Conservation (phyloP, 495 filamentous ascomycete genomes). For the Ascodesmis nigricans region DNA sequence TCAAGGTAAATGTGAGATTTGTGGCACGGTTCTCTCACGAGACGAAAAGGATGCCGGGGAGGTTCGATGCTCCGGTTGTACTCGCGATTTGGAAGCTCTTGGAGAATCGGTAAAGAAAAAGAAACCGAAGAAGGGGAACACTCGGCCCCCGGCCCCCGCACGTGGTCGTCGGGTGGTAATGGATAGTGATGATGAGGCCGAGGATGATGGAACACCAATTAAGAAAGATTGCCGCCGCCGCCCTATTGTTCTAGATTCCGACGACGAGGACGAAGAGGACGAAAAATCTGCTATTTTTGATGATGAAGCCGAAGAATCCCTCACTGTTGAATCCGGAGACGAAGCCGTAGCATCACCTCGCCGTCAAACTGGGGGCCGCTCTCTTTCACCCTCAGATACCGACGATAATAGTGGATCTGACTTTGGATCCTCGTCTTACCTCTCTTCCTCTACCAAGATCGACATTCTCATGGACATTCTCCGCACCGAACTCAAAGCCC, state of each 20-base stretch:
- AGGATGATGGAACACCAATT: slow-evolving; percentile 20
- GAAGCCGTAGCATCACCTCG: slow-evolving; percentile 18
- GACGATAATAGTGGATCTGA: slow-evolving; percentile 14
- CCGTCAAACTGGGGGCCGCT: slow-evolving; percentile 3
- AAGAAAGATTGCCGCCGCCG: slow-evolving; percentile 7
- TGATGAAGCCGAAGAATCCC: slow-evolving; percentile 19
- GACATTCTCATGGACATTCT: slow-evolving; percentile 62
- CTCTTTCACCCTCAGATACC: slow-evolving; percentile 28
- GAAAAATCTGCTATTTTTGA: slow-evolving; percentile 22
- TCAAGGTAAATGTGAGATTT: slow-evolving; percentile 73
- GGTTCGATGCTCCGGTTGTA: slow-evolving; percentile 50
- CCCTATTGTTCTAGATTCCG: too few species aligned
- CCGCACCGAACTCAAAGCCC: slow-evolving; percentile 41
- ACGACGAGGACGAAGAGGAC: slow-evolving; percentile 24
- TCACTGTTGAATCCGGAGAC: too few species aligned
- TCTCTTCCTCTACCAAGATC: slow-evolving; percentile 72
- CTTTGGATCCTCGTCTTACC: slow-evolving; percentile 20
- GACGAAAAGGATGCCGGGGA: slow-evolving; percentile 35
- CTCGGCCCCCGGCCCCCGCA: slow-evolving; percentile 19
- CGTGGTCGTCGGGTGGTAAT: slow-evolving; percentile 21
- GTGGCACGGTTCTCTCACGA: slow-evolving; percentile 43
- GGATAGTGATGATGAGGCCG: slow-evolving; percentile 31
- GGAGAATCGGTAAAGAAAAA: slow-evolving; percentile 1
- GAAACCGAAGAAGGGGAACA: slow-evolving; percentile 15
- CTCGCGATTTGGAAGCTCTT: slow-evolving; percentile 32